Evolutionary conservation across 345 rosid genomes (phyloP), one percentile per base, ranked within the genome.

Genomic region (Anastatica hierochuntica): DNA sequence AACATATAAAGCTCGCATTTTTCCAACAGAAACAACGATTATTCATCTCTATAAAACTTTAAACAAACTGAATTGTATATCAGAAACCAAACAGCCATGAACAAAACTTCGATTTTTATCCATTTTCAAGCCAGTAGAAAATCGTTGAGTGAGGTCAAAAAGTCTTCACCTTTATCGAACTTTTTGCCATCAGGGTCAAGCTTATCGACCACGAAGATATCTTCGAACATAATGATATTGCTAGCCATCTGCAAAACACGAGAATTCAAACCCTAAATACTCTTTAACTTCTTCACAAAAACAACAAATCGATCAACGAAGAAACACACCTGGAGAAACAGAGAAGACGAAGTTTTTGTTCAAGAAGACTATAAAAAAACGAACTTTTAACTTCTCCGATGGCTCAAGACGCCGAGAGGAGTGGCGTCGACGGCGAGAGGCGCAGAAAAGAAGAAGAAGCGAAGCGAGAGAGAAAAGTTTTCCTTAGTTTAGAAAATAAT

Each of bases 181-280:
- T 82, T 82, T 58, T 85, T 88, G 13, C 89, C 95, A 72, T 85
- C 89, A 43, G 89, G 87, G 61, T 85, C 76, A 4, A 80, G 66
- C 38, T 64, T 64, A 12, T 65, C 73, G 20, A 85, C 83, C 15
- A 68, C 74, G 68, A 85, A 88, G 17, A 85, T 86, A 38, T 88
- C 97, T 45, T 88, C 73, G 31, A 69, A 63, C 55, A 69, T 0
- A 6, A 63, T 56, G 0, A 69, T 63, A 57, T 26, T 69, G 27
- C 42, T 61, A 7, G 73, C 58, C 73, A 62, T 68, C 73, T 62
- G 49, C 54, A 49, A 26, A 56, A 1, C 16, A 4, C 6, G 20
- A 18, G 27, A 13, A 39, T 15, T 12, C 12, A 21, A 56, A 56
- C 58, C 39, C 58, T 49, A 41, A 53, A 5, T 13, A 7, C 49